phyloP scores from a whole-genome alignment of 768 basidiomycete genomes.

The Mycena capillaripes region DNA sequence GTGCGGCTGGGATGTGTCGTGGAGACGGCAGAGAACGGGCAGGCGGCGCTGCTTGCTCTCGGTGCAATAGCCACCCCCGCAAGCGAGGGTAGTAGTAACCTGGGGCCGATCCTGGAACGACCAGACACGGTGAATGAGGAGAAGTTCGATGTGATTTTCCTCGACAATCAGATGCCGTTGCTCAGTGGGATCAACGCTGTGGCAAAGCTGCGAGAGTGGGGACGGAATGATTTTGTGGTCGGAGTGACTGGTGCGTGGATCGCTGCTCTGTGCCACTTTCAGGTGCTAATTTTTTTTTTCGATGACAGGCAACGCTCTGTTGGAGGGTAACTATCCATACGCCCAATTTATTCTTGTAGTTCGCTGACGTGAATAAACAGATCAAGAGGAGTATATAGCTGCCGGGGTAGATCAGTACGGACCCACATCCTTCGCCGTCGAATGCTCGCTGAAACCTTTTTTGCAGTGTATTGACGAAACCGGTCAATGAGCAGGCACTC shows the following conservation, averaged over 20 bases:
- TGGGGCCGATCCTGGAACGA: conserved; percentile 56
- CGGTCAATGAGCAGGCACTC: conserved; percentile 75
- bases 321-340: conserved; percentile 54
- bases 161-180: conserved; percentile 88
- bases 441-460: conserved; percentile 22
- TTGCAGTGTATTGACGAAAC: conserved; percentile 81
- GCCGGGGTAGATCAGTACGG: conserved; percentile 84
- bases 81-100: conserved; percentile 44
- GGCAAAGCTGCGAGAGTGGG: conserved; percentile 71
- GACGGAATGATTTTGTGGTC: conserved; percentile 83
- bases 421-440: conserved; percentile 4
- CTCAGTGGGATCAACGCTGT: conserved; percentile 82
- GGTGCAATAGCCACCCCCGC: conserved; percentile 59
- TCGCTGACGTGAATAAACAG: conserved; percentile 55
- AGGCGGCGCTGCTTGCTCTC: conserved; percentile 80
- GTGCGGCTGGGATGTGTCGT: conserved; percentile 85
- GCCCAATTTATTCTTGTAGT: conserved; percentile 11
- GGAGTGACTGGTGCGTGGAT: conserved; percentile 75
- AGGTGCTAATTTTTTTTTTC: conserved; percentile 15
- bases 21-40: conserved; percentile 88
- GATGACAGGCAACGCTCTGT: conserved; percentile 68
- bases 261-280: not conserved
- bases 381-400: conserved; percentile 82
- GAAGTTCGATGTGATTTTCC: conserved; percentile 63
- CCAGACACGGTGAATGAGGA: conserved; percentile 43